Base-by-base conservation (phyloP, 1,284 basidiomycete species). In the Athelia sp. region DNA sequence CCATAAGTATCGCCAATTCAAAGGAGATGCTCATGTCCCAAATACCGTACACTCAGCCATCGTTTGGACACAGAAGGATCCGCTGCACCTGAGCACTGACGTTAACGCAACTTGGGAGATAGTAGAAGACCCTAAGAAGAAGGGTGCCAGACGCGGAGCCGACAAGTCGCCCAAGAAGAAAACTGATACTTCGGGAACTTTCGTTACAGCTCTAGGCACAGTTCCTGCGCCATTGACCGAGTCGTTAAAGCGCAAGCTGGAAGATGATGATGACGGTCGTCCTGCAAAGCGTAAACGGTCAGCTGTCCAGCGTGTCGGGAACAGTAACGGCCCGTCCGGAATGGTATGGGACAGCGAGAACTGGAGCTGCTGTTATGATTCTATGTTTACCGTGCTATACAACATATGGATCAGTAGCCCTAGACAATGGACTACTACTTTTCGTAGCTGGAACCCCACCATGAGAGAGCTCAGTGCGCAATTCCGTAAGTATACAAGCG, bases 41-140 rank as follows among this genome's bases (percentile, higher is more conserved):
- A 19, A 36, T 18, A 8, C 35, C 18, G 36, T 62, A 35, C 58
- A 59, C 44, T 17, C 45, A n/a, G 50, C 56, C 14, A 44, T 60
- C 13, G 26, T 34, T 13, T 60, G 58, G 56, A 52, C 18, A 6
- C 4, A 26, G 23, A n/a, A 26, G 23, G 6, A 6, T n/a, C 43
- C 43, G 23, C 4, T 44, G 23, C 10, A 44, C 6, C 10, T 44
- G 43, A 4, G 10, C 8, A 4, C 11, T 8, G 6, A 8, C 4
- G 43, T 44, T n/a, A 21, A 44, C 22, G 15, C 21, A 4, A 9
- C 43, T 9, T 44, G 43, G 43, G n/a, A 44, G n/a, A 22, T 44
- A 4, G 4, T 44, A 44, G 23, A 44, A 22, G 11, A 15, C 15
- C 6, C 10, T 6, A 44, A 26, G 15, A 44, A n/a, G 4, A n/a